Base-by-base conservation (phyloP, 2,329 filamentous ascomycete genomes). In the Fusarium torreyae region DNA sequence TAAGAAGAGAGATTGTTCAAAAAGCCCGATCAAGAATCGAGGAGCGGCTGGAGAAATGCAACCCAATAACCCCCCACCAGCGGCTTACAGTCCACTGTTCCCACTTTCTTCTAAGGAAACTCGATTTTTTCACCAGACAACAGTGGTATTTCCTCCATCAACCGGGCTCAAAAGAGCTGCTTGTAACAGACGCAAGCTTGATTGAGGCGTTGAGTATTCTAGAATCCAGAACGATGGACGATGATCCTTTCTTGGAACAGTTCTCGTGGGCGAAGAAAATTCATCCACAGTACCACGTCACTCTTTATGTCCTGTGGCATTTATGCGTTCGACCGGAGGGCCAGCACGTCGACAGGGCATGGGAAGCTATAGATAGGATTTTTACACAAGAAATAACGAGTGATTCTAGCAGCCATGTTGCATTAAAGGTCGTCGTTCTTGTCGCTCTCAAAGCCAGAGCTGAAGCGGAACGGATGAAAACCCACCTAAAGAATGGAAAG, bases 71-170 rank as follows among this genome's bases (percentile, higher is more conserved):
- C 3, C 52, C 52, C 4, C 52, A 56, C 6, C 43, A 56, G 20
- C 18, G 52, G 22, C 43, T 56, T 11, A 56, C 52, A 0, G 33
- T 24, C 7, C 52, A 56, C 18, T 56, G 52, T 20, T n/a, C 43
- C 3, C 7, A 50, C 7, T 56, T 18, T 20, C 43, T 56, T 4
- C 24, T 56, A 6, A 33, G 36, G 4, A 56, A 56, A 15, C 52
- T 56, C 24, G 43, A 50, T 11, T 56, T 56, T 5, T 36, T 50
- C 24, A 50, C 52, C n/a, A 50, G 14, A 2, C 52, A 56, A 28
- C 52, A 56, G 3, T 39, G 33, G 33, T 9, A n/a, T 14, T 22
- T 38, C 3, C 26, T 15, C 3, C 22, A 20, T 4, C 17, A 31
- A 1, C 18, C 9, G 10, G 9, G 14, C 4, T 46, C 26, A 3